Conservation (phyloP, 2,329 filamentous ascomycete species). For the Fusarium sp. region DNA sequence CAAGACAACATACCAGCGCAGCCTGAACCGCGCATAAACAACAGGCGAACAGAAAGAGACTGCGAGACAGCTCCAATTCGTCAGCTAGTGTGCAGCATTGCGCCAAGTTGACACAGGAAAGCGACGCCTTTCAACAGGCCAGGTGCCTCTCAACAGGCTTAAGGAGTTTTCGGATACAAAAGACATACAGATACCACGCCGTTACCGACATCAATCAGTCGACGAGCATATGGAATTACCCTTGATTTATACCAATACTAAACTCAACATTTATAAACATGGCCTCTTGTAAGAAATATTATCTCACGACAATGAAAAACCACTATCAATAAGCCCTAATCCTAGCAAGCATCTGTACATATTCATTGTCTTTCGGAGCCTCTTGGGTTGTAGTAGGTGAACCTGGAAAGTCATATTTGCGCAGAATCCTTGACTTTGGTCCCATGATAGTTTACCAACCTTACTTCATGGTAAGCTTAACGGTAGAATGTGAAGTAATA, state of each 20-base stretch:
- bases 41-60: background rate
- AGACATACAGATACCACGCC: constrained; percentile 28
- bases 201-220: constrained; percentile 37
- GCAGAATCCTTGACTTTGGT: background rate
- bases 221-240: constrained; percentile 25
- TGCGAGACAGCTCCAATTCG: constrained; percentile 10
- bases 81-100: constrained; percentile 28
- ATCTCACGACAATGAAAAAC: background rate
- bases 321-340: background rate
- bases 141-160: constrained; percentile 48
- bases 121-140: constrained; percentile 49
- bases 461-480: background rate
- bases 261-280: constrained; percentile 26
- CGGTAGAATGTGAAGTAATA: background rate
- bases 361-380: background rate
- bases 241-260: constrained; percentile 37
- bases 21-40: background rate
- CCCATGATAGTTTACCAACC: background rate
- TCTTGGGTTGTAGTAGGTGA: background rate
- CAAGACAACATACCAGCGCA: background rate
- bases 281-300: background rate
- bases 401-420: background rate
- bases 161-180: constrained; percentile 41
- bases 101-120: constrained; percentile 40
- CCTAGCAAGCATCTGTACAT: background rate